These are phyloP conservation scores for Ceratobasidium sp. DNA, from an alignment of 1,284 basidiomycete genomes.

Conservation along the genomic window DNA sequence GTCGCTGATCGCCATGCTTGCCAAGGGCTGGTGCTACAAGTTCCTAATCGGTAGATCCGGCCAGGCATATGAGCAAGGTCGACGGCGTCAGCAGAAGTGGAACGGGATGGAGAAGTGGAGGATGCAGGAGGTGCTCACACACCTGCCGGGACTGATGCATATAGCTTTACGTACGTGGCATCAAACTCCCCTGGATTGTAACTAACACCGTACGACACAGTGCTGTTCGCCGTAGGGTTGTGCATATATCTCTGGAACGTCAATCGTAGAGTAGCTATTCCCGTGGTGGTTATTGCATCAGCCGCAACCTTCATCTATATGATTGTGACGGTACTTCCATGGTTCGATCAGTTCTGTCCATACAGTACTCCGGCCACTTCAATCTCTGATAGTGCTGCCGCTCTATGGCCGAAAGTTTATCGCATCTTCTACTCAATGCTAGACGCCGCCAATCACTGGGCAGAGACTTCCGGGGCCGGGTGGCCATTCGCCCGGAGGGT, in stretches of 20 bases:
- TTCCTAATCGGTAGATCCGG: constrained; percentile 6
- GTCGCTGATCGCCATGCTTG: constrained; percentile 8
- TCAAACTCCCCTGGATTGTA: neutral
- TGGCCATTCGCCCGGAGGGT: no score
- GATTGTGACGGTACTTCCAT: neutral
- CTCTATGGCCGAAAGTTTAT: neutral
- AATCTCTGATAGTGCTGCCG: neutral
- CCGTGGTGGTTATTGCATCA: neutral
- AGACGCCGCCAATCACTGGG: no score
- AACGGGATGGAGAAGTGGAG: constrained; percentile 22
- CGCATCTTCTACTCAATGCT: no score
- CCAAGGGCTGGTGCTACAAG: constrained; percentile 1
- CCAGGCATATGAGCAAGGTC: neutral
- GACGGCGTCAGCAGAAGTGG: constrained; percentile 19
- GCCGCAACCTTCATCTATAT: neutral
- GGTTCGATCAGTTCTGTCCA: neutral
- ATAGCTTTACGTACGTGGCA: constrained; percentile 10
- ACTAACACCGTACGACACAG: neutral
- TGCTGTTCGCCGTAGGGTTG: constrained; percentile 11
- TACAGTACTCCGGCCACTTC: constrained; percentile 3
- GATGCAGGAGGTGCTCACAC: constrained; percentile 14
- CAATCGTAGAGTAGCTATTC: neutral
- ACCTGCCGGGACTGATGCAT: constrained; percentile 16
- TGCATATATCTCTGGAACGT: constrained; percentile 20
- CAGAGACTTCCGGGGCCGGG: no score